These are phyloP conservation scores for Blastosporella zonata DNA, from an alignment of 1,284 basidiomycete genomes.

Conservation along the genomic window DNA sequence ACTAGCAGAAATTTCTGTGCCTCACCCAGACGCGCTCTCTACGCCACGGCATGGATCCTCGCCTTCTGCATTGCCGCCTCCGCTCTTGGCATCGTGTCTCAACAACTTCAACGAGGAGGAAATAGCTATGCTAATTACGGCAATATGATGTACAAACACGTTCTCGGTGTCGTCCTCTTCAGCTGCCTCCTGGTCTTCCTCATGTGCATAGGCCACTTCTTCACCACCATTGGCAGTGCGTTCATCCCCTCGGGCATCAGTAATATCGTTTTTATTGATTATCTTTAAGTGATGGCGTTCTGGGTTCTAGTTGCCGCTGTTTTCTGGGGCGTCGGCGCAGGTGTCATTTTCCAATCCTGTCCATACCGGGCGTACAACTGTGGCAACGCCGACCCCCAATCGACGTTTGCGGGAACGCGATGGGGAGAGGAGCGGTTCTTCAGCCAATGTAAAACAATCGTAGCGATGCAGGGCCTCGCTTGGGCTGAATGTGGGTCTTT, in stretches of 20 bases:
- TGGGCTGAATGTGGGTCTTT: constrained; percentile 15
- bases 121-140: not conserved
- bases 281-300: not conserved
- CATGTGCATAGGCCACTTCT: not conserved
- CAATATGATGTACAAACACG: not conserved
- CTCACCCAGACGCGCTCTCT: not conserved
- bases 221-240: not conserved
- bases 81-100: not conserved
- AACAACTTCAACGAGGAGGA: not conserved
- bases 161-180: not conserved
- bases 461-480: constrained; percentile 14
- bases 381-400: not conserved
- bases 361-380: not conserved
- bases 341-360: not conserved
- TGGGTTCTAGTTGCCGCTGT: not conserved
- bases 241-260: too few species aligned
- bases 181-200: not conserved
- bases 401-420: not conserved
- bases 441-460: constrained; percentile 16
- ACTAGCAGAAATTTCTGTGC: not conserved
- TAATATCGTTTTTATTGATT: too few species aligned
- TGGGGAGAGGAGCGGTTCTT: constrained; percentile 15
- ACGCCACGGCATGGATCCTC: not conserved
- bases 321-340: not conserved
- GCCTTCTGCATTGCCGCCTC: not conserved